Conservation (phyloP, 2,329 filamentous ascomycete genomes). For the Pseudogymnoascus sp. region DNA sequence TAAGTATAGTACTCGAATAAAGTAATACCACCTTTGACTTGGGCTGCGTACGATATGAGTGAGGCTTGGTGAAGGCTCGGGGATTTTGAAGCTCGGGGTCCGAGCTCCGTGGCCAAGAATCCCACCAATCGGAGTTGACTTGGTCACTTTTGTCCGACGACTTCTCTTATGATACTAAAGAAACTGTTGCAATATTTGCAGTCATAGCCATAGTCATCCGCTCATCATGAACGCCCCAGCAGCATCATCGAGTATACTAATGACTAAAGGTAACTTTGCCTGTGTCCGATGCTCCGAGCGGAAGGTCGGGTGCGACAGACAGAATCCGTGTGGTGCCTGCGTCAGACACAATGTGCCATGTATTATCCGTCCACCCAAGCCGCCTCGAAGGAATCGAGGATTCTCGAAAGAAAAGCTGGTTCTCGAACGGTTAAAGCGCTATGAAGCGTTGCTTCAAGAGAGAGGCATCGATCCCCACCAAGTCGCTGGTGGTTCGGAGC, state of each 20-base stretch:
- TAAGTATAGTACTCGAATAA: not conserved
- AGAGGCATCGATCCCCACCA: slow-evolving; percentile 17
- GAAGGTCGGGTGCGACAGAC: slow-evolving; percentile 36
- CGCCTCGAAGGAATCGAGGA: slow-evolving; percentile 10
- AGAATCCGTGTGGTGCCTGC: slow-evolving; percentile 36
- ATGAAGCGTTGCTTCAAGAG: slow-evolving; percentile 15
- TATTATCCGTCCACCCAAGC: slow-evolving; percentile 8
- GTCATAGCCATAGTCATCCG: not conserved
- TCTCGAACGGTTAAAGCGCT: slow-evolving; percentile 12
- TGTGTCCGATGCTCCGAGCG: slow-evolving; percentile 17
- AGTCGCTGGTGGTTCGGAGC: slow-evolving; percentile 9
- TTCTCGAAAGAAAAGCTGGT: slow-evolving; percentile 11
- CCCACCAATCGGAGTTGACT: slow-evolving; percentile 1
- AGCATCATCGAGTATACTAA: not conserved
- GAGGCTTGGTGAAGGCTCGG: not conserved
- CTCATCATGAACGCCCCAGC: not conserved
- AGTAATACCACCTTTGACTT: not conserved
- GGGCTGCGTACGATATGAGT: not conserved
- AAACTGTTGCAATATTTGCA: not conserved
- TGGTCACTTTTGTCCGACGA: not conserved
- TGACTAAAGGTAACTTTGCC: slow-evolving; percentile 5
- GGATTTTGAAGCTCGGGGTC: slow-evolving; percentile 8
- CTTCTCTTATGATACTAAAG: not conserved
- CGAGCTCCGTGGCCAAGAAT: not conserved
- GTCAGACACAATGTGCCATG: slow-evolving; percentile 22